Percentiles rank a stretch among this genome's conserved stretches.
Evolutionary conservation across 352 stramenopile species (phyloP).

Genomic region (Globisporangium nunn): DNA sequence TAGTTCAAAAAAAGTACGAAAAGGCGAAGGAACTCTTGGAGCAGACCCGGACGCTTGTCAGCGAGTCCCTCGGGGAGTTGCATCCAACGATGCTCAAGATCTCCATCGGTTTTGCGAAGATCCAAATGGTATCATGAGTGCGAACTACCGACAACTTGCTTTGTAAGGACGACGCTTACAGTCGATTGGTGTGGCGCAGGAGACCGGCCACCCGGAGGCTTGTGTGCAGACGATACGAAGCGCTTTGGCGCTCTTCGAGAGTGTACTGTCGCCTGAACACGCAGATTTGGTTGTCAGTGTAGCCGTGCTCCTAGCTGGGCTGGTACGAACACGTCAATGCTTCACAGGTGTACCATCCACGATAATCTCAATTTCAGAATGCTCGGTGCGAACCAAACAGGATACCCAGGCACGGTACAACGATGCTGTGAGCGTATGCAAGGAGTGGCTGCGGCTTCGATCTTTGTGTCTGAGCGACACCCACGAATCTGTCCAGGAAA

Average conservation of each 20-base stretch:
- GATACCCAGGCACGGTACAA: slow-evolving; percentile 17
- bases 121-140: slow-evolving; percentile 16
- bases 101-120: slow-evolving; percentile 26
- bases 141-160: neutral
- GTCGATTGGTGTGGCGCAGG: slow-evolving; percentile 12
- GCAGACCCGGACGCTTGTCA: slow-evolving; percentile 20
- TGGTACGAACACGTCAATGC: slow-evolving; percentile 22
- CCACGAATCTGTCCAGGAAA: slow-evolving; percentile 17
- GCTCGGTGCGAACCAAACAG: slow-evolving; percentile 5
- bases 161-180: neutral
- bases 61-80: slow-evolving; percentile 28
- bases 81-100: slow-evolving; percentile 62
- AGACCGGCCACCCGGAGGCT: slow-evolving; percentile 17
- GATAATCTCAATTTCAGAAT: neutral
- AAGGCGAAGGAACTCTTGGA: slow-evolving; percentile 35
- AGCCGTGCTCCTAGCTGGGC: slow-evolving; percentile 28
- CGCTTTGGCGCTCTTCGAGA: slow-evolving; percentile 28
- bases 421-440: slow-evolving; percentile 20
- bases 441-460: slow-evolving; percentile 15
- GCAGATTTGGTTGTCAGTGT: slow-evolving; percentile 34
- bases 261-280: slow-evolving; percentile 25
- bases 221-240: slow-evolving; percentile 20
- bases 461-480: slow-evolving; percentile 1
- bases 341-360: neutral
- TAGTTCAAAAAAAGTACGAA: slow-evolving; percentile 45